Percentiles rank a stretch among this genome's conserved stretches.
These are phyloP conservation scores for Apiospora saccharicola DNA, from an alignment of 2,329 filamentous ascomycete species.

Conservation along the genomic window DNA sequence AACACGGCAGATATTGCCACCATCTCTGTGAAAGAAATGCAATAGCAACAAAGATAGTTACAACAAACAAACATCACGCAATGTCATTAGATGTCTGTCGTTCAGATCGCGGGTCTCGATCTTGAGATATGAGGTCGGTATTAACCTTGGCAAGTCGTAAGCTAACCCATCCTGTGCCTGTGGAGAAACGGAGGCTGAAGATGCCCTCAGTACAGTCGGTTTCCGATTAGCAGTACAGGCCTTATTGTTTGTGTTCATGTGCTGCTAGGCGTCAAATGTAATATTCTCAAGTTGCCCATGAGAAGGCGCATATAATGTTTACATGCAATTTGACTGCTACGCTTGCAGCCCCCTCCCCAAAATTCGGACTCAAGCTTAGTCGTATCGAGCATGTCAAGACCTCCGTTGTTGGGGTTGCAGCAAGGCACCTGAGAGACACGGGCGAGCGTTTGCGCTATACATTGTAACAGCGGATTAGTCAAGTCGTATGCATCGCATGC, in stretches of 20 bases:
- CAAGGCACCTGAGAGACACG: not conserved
- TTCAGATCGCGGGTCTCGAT: not conserved
- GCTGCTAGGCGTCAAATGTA: not conserved
- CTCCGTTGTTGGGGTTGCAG: not conserved
- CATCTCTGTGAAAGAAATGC: slow-evolving; percentile 11
- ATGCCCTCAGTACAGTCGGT: not conserved
- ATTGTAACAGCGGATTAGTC: not conserved
- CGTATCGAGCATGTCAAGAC: not conserved
- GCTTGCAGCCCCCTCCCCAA: not conserved
- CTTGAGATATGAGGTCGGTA: not conserved
- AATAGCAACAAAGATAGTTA: slow-evolving; percentile 19
- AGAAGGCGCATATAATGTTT: not conserved
- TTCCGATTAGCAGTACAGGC: not conserved
- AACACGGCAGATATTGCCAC: slow-evolving; percentile 2
- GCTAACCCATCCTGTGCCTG: not conserved
- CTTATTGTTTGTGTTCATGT: not conserved
- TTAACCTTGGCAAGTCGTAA: not conserved
- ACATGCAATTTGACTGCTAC: not conserved
- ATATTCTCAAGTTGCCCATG: not conserved
- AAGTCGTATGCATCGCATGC: not conserved
- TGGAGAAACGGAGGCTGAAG: not conserved
- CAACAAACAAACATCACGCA: slow-evolving; percentile 10
- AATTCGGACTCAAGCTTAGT: too few species aligned
- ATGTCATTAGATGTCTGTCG: not conserved
- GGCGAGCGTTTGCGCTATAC: not conserved